Base-by-base conservation (phyloP, 805 yeast species). In the Kregervanrija pseudodelftensis region DNA sequence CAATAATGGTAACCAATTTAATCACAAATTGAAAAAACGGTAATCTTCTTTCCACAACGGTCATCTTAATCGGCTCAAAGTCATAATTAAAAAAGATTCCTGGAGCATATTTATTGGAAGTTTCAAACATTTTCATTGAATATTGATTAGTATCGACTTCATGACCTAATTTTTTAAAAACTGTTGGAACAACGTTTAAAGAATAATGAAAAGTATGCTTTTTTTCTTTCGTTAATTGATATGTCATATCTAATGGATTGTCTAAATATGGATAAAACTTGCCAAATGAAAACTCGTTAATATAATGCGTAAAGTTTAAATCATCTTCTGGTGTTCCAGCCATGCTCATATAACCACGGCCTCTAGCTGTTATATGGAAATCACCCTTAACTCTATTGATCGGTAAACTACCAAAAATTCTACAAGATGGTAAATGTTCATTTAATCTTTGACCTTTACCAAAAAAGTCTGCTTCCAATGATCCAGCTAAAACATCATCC, bases 261-360 rank as follows among this genome's bases (percentile, higher is more conserved):
- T 82, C 74, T 50, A 90, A 72, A 54, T 76, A 83, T 3, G 99
- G 97, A 58, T 79, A 89, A 63, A 84, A 89, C 33, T 79, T 86
- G 11, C 99, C 99, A 65, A 82, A 91, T 10, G 97, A 88, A 50
- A 89, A 77, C 62, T 91, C 98, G 48, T 77, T 77, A 48, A 93
- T 82, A 5, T 79, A 78, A 64, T 93, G 99, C 1, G 95, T 76
- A 59, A 91, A 84, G 58, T 91, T 85, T 47, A 86, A 65, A 16
- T 72, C 65, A 35, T 77, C 77, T 8, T 57, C 32, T 1, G 76
- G 77, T 39, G 76, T 66, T 46, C 76, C 63, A 49, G 73, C 80
- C 34, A 64, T 52, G 49, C 80, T 81, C 13, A 33, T 8, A 45
- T 49, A 51, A 1, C 86, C 90, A 50, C 67, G 67, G 0, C 95